These are phyloP conservation scores for Metschnikowia anglica DNA, from an alignment of 805 yeast species.

Conservation along the genomic window DNA sequence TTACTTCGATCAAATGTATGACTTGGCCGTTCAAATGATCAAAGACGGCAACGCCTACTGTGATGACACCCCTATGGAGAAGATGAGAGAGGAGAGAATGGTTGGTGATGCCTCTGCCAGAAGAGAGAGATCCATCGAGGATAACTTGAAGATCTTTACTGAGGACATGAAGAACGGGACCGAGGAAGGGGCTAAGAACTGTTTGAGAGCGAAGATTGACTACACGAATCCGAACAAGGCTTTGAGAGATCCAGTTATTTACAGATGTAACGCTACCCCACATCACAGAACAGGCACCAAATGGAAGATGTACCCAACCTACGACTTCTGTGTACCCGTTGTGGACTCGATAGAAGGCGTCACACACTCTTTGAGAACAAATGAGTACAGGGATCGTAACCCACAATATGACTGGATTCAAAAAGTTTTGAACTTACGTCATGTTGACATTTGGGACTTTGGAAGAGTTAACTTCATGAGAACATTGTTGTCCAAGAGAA, in stretches of 20 bases:
- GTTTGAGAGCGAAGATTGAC: slow-evolving; percentile 96
- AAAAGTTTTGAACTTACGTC: slow-evolving; percentile 74
- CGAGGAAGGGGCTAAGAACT: slow-evolving; percentile 86
- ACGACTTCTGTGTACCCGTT: slow-evolving; percentile 97
- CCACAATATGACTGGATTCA: slow-evolving; percentile 98
- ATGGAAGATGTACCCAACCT: slow-evolving; percentile 98
- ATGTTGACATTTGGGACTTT: slow-evolving; percentile 97
- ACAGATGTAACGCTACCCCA: slow-evolving; percentile 95
- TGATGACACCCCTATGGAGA: slow-evolving; percentile 92
- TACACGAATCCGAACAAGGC: slow-evolving; percentile 90
- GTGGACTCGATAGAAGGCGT: slow-evolving; percentile 97
- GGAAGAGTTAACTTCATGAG: slow-evolving; percentile 96
- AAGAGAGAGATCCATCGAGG: slow-evolving; percentile 92
- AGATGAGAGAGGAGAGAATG: slow-evolving; percentile 98
- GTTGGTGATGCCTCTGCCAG: slow-evolving; percentile 91
- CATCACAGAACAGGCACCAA: slow-evolving; percentile 92
- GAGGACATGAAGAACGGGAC: slow-evolving; percentile 94
- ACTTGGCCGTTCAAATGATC: slow-evolving; percentile 79
- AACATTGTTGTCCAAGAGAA: slow-evolving; percentile 93
- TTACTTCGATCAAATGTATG: slow-evolving; percentile 90
- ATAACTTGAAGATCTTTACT: slow-evolving; percentile 80
- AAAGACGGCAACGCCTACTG: slow-evolving; percentile 96
- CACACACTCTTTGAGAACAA: slow-evolving; percentile 96
- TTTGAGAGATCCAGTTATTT: slow-evolving; percentile 95
- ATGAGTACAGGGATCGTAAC: slow-evolving; percentile 98